Base-by-base conservation (phyloP, 352 stramenopile species). In the Globisporangium nagaii region DNA sequence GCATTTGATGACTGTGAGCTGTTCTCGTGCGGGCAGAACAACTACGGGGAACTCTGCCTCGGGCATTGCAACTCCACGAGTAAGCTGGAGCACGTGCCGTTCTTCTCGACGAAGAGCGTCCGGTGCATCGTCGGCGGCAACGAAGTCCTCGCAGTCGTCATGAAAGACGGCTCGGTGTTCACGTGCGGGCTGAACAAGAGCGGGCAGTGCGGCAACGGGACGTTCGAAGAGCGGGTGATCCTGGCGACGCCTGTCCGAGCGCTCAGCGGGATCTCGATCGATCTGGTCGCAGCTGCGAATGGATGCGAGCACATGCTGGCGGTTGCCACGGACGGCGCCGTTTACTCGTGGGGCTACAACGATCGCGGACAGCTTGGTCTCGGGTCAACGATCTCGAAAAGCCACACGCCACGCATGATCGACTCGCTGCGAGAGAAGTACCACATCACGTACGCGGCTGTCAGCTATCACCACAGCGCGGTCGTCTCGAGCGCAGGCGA, bases 111-210 rank as follows among this genome's bases (percentile, higher is more conserved):
- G 12, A 93, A 93, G 56, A 84, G 62, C 27, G 60, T 89, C 32
- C 79, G 81, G 31, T 71, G 84, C 27, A 79, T 95, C 53, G 60
- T 70, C 3, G 85, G 83, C 45, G 85, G 85, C 52, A 95, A 95
- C 45, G 85, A 95, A 66, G 83, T 93, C 10, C 68, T 95, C 13
- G 84, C 75, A 13, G 83, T 93, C 11, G 70, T 95, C 7, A 86
- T 90, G 78, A 90, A 90, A 47, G 85, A 95, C 34, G 85, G 85
- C 2, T 58, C 62, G 7, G 71, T 95, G 11, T 86, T 76, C 45
- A 95, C 83, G 0, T 95, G 85, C 39, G 85, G 85, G 0, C 68
- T 95, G 5, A 95, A 95, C 68, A 95, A 95, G 50, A 95, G 83
- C 50, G 85, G 85, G 0, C 85, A 95, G 58, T 95, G 85, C 48